Conservation (phyloP, 177 flowering plant genomes). For the Tripterygium wilfordii region DNA sequence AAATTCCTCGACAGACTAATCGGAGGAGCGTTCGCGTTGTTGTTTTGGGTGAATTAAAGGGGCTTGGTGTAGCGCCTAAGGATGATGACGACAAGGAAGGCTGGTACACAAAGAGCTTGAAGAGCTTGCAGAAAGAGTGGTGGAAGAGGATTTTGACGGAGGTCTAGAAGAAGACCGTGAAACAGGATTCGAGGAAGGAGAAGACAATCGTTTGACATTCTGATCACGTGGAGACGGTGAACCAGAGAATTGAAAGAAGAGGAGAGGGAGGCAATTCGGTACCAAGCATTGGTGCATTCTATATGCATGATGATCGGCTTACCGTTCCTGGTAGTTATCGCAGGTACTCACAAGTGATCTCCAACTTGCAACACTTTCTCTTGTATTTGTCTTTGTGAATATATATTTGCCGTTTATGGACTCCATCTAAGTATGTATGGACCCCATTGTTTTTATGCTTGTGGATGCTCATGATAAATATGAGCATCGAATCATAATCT, state of each 20-base stretch:
- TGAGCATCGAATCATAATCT: too few relatives aligned
- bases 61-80: slow-evolving; percentile 4
- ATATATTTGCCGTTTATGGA: too few relatives aligned
- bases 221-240: not conserved
- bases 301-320: slow-evolving; percentile 13
- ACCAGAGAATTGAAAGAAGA: not conserved
- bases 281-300: slow-evolving; percentile 1
- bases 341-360: not conserved
- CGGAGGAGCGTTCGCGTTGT: not conserved
- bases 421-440: too few relatives aligned
- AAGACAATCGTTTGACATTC: too few relatives aligned
- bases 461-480: too few relatives aligned
- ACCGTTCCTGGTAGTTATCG: not conserved
- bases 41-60: slow-evolving; percentile 5
- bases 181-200: not conserved
- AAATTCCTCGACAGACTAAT: not conserved
- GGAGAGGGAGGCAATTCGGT: slow-evolving; percentile 1
- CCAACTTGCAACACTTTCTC: too few relatives aligned
- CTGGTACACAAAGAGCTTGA: not conserved
- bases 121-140: not conserved
- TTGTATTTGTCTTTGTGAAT: too few relatives aligned
- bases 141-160: not conserved
- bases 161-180: not conserved
- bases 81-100: not conserved
- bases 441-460: too few relatives aligned